Base-by-base conservation (phyloP, 495 filamentous ascomycete genomes). In the Hyaloscypha bicolor region DNA sequence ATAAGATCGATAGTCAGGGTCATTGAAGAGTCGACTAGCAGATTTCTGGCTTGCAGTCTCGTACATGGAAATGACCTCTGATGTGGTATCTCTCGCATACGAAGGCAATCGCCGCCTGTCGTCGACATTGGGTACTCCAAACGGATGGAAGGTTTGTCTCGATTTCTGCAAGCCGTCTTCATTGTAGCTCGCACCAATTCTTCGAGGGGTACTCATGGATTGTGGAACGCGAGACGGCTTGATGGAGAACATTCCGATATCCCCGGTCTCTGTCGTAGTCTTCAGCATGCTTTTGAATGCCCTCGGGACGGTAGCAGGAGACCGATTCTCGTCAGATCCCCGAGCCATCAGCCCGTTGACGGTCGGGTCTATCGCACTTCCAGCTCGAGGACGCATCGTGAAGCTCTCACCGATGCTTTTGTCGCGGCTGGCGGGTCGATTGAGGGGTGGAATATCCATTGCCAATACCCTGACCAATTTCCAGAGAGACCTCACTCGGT, bases 241-340 rank as follows among this genome's bases (percentile, higher is more conserved):
- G 68, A 85, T 85, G 52, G 83, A 83, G 65, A 90, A 87, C 56
- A 84, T 76, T 9, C 86, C 88, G 58, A 91, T 85, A 62, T 90
- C 87, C 19, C 88, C 90, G 1, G 86, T 85, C 75, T 91, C 90
- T 0, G 88, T 91, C 0, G 83, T 88, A 9, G 84, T 91, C 73
- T 83, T 90, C 52, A 92, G 82, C 88, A 92, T 91, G 73, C 85
- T 84, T 67, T 84, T 79, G 9, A 76, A 69, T 4, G 78, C 80
- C n/a, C 78, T 81, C 1, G 70, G 64, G 8, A 71, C 1, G 21
- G 52, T 33, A 0, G 58, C 8, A 56, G 65, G 60, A 0, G 64
- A 29, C 11, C 60, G 48, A 30, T 65, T 67, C 31, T 68, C 65
- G 6, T 61, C 60, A 6, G 37, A 0, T 3, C 6, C 30, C 30